A percentile compares a stretch with the other conserved stretches of the same genome.
These are phyloP conservation scores for Geranium brycei DNA, from an alignment of 345 rosid species.

Conservation along the genomic window DNA sequence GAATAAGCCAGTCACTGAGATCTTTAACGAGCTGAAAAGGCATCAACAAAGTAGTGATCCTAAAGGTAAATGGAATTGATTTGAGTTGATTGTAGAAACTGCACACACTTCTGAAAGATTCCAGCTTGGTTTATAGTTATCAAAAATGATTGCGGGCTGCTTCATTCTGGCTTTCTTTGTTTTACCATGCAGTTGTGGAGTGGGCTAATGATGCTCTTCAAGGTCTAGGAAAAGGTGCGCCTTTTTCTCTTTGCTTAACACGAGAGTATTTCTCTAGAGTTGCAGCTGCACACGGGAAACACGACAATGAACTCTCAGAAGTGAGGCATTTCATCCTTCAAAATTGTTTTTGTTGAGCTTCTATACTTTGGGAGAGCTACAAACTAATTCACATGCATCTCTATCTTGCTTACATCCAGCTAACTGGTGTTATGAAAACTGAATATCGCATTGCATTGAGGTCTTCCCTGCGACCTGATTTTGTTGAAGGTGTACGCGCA, in stretches of 20 bases:
- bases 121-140: not conserved
- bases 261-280: conserved; percentile 59
- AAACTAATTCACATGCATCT: not conserved
- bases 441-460: conserved; percentile 80
- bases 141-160: too few species aligned
- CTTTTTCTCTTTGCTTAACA: conserved; percentile 82
- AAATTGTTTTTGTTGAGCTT: not conserved
- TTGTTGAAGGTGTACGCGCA: conserved; percentile 88
- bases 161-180: conserved; percentile 2
- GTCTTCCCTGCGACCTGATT: conserved; percentile 57
- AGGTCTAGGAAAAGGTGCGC: conserved; percentile 73
- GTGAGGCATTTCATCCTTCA: conserved; percentile 25
- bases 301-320: conserved; percentile 34
- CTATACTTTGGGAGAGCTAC: conserved; percentile 2
- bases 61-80: conserved; percentile 31
- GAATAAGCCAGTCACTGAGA: conserved; percentile 51
- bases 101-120: not conserved
- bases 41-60: conserved; percentile 47
- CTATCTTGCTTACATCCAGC: conserved; percentile 25
- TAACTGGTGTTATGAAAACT: conserved; percentile 67
- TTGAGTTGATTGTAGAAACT: not conserved
- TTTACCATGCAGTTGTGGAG: conserved; percentile 36
- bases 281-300: conserved; percentile 49
- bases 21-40: conserved; percentile 49
- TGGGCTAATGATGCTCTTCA: conserved; percentile 87